phyloP scores from a whole-genome alignment of 2,329 filamentous ascomycete species.

The Botrytis byssoidea region DNA sequence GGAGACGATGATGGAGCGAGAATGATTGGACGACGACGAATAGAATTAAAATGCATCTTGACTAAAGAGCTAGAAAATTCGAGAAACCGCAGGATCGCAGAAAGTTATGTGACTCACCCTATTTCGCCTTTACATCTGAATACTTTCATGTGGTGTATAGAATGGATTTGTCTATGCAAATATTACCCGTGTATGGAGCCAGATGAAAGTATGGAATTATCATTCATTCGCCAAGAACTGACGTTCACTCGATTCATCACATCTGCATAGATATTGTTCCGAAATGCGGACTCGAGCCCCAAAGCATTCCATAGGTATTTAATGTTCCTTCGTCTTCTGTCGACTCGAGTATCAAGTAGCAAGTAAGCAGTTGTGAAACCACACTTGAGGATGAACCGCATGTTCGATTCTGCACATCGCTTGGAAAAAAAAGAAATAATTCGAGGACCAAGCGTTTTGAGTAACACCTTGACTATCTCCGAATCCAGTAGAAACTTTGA shows the following conservation, averaged over 20 bases:
- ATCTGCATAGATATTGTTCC: neutral
- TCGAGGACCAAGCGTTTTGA: constrained; percentile 11
- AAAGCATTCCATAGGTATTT: neutral
- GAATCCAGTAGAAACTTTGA: neutral
- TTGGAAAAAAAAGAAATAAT: neutral
- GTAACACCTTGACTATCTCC: neutral
- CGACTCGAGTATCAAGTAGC: neutral
- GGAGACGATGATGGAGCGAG: neutral
- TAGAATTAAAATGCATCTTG: neutral
- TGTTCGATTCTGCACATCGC: neutral
- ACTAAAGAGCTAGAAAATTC: neutral
- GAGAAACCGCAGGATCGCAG: neutral
- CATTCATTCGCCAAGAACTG: neutral
- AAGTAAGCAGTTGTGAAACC: constrained; percentile 4
- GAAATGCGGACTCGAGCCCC: neutral
- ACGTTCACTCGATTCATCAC: too few relatives aligned
- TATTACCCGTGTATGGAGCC: neutral
- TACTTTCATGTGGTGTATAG: neutral
- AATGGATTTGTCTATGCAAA: neutral
- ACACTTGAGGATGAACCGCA: neutral
- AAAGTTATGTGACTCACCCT: neutral
- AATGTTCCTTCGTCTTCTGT: neutral
- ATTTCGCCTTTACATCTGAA: neutral
- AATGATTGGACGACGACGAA: neutral
- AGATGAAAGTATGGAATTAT: neutral